A percentile compares a stretch with the other conserved stretches of the same genome.
phyloP scores from a whole-genome alignment of 1,284 basidiomycete genomes.

The Cryptococcus floricola region DNA sequence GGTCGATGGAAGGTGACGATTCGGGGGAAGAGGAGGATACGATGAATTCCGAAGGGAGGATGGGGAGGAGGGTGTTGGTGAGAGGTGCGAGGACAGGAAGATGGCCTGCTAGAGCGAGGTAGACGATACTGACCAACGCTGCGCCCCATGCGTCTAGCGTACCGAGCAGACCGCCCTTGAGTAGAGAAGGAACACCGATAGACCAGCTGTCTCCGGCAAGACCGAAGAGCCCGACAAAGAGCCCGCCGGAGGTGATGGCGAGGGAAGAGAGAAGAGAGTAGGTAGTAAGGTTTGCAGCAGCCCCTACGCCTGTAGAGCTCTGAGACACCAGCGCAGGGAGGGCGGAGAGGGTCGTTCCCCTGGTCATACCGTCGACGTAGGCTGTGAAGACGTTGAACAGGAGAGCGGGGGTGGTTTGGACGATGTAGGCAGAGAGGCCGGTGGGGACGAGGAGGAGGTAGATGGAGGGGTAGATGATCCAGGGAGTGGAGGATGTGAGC shows the following conservation, averaged over 20 bases:
- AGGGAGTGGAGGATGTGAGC: slow-evolving; percentile 38
- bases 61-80: slow-evolving; percentile 7
- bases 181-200: slow-evolving; percentile 25
- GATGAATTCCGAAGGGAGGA: slow-evolving; percentile 18
- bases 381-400: slow-evolving; percentile 28
- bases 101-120: slow-evolving; percentile 20
- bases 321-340: slow-evolving; percentile 15
- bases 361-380: slow-evolving; percentile 32
- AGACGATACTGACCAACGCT: slow-evolving; percentile 21
- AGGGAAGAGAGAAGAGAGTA: slow-evolving; percentile 32
- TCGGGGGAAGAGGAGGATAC: no score
- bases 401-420: slow-evolving; percentile 24
- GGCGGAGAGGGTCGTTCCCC: slow-evolving; percentile 29
- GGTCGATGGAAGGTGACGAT: neutral
- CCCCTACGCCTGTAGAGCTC: neutral
- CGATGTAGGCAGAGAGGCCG: slow-evolving; percentile 23
- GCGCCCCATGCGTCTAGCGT: slow-evolving; percentile 42
- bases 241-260: slow-evolving; percentile 34
- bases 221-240: slow-evolving; percentile 30
- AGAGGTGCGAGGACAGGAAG: slow-evolving; percentile 12
- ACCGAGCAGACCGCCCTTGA: slow-evolving; percentile 28
- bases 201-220: slow-evolving; percentile 27
- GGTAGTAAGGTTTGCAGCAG: slow-evolving; percentile 20
- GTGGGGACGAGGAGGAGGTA: slow-evolving; percentile 34
- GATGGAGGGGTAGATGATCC: slow-evolving; percentile 34